phyloP scores from a whole-genome alignment of 345 rosid species.

The Pistacia atlantica region DNA sequence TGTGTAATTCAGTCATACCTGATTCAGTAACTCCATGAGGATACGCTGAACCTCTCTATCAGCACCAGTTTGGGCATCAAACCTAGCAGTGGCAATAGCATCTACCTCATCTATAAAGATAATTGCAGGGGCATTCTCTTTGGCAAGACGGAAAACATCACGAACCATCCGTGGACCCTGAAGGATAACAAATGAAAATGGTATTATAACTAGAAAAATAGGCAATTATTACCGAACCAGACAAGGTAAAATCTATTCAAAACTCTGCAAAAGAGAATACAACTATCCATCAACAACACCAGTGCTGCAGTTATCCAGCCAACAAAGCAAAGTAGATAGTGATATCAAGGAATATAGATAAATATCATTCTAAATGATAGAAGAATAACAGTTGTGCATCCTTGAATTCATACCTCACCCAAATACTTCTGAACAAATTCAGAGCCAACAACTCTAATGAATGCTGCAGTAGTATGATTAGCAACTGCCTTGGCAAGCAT shows the following conservation, averaged over 20 bases:
- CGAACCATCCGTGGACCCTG: constrained; percentile 99
- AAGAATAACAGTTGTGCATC: background rate
- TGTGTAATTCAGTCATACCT: constrained; percentile 39
- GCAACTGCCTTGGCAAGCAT: constrained; percentile 99
- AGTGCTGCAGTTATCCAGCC: background rate
- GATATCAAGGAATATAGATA: background rate
- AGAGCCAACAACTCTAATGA: constrained; percentile 97
- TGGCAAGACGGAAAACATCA: constrained; percentile 97
- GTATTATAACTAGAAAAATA: background rate
- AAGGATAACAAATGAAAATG: constrained; percentile 15
- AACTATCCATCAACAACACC: background rate
- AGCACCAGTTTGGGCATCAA: constrained; percentile 99
- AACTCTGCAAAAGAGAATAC: background rate
- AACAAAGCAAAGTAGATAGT: background rate
- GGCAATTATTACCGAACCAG: background rate
- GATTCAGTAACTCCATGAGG: constrained; percentile 94
- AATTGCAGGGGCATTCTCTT: constrained; percentile 98
- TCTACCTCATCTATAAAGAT: constrained; percentile 98
- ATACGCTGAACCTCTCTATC: constrained; percentile 99
- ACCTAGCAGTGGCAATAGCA: constrained; percentile 98
- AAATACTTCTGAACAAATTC: constrained; percentile 98
- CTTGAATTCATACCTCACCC: constrained; percentile 71
- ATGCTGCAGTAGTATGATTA: constrained; percentile 94
- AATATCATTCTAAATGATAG: background rate
- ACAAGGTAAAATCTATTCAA: background rate